Evolutionary conservation across 2,329 filamentous ascomycete genomes (phyloP).

Genomic region (Fusarium camptoceras): DNA sequence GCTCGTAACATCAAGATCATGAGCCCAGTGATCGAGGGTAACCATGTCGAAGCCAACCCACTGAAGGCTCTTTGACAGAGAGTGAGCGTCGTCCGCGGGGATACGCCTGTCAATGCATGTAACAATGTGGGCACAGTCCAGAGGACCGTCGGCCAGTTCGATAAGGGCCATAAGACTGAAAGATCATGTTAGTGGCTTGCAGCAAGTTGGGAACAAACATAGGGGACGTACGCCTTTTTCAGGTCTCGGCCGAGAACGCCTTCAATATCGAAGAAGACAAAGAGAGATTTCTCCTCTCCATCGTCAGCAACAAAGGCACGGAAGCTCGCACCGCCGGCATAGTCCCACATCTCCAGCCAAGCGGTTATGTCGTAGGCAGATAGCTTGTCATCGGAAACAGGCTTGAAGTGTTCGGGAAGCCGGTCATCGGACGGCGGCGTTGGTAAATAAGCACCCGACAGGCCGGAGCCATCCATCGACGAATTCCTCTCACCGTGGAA

Average conservation of each 20-base stretch:
- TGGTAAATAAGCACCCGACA: conserved; percentile 76
- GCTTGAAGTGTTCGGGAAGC: conserved; percentile 53
- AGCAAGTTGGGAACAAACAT: not conserved
- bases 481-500: conserved; percentile 95
- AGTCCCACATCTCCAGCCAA: conserved; percentile 87
- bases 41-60: conserved; percentile 93
- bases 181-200: not conserved
- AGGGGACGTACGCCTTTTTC: conserved; percentile 81
- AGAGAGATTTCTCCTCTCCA: conserved; percentile 78
- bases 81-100: conserved; percentile 69
- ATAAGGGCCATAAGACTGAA: conserved; percentile 86
- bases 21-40: conserved; percentile 81
- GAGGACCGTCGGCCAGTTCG: conserved; percentile 82
- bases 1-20: conserved; percentile 74
- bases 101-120: conserved; percentile 83
- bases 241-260: conserved; percentile 79
- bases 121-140: conserved; percentile 82
- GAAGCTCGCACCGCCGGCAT: conserved; percentile 84
- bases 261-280: conserved; percentile 84
- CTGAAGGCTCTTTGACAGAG: conserved; percentile 83
- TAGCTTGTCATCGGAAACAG: conserved; percentile 45
- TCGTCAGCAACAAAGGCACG: conserved; percentile 84
- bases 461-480: conserved; percentile 83
- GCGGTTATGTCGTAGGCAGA: conserved; percentile 60
- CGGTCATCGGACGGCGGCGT: conserved; percentile 66